These are phyloP conservation scores for Oropetium thomaeum DNA, from an alignment of 176 grass and related monocot genomes.

Conservation along the genomic window DNA sequence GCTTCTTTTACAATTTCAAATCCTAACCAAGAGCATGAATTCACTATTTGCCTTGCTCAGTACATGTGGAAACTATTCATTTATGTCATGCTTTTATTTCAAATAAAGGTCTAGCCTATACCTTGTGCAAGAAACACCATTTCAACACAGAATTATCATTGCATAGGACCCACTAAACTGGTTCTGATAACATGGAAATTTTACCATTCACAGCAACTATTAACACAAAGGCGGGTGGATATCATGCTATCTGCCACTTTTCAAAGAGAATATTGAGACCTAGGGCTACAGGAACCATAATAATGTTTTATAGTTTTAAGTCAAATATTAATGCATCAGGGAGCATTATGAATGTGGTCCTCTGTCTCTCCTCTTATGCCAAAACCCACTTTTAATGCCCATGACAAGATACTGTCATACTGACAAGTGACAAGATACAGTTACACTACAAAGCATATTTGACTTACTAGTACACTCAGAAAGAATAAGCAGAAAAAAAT, in stretches of 20 bases:
- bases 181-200: background rate
- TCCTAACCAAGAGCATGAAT: too few relatives aligned
- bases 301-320: too few relatives aligned
- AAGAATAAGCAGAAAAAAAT: background rate
- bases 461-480: background rate
- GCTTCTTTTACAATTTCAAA: too few relatives aligned
- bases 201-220: slow-evolving; percentile 7
- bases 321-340: too few relatives aligned
- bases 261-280: slow-evolving; percentile 2
- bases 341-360: background rate
- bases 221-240: background rate
- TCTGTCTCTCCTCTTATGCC: background rate
- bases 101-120: too few relatives aligned
- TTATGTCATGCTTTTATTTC: too few relatives aligned
- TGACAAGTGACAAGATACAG: background rate
- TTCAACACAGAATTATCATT: background rate
- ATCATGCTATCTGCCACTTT: background rate
- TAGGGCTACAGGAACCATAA: background rate
- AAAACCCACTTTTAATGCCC: background rate
- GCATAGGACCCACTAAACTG: background rate
- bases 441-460: background rate
- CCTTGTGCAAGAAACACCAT: too few relatives aligned
- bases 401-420: background rate
- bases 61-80: too few relatives aligned
- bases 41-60: too few relatives aligned